Conservation (phyloP, 192 early-diverging fungal genomes). For the Backusella luteola region DNA sequence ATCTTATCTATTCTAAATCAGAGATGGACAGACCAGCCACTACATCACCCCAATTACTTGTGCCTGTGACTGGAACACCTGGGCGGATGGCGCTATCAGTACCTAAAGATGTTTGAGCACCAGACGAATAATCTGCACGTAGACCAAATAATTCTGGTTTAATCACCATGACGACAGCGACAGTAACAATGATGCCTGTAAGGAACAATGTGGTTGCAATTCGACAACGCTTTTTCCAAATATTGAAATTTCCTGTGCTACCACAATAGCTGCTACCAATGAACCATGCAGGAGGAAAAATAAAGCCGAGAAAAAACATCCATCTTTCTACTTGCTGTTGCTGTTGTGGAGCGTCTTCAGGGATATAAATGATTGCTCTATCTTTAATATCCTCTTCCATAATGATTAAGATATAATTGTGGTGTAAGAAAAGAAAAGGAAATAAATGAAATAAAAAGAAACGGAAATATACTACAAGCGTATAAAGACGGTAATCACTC, state of each 20-base stretch:
- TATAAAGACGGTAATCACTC: neutral
- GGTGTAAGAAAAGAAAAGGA: neutral
- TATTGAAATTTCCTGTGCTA: neutral
- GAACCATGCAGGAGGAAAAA: constrained; percentile 28
- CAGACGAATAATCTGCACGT: constrained; percentile 8
- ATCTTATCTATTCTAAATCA: neutral
- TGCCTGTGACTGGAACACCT: constrained; percentile 32
- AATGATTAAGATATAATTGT: neutral
- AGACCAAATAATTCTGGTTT: constrained; percentile 31
- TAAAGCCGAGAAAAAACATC: constrained; percentile 28
- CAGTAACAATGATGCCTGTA: constrained; percentile 18
- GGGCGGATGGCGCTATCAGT: constrained; percentile 25
- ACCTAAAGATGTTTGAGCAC: constrained; percentile 25
- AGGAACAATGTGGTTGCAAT: constrained; percentile 30
- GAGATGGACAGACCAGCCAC: constrained; percentile 17
- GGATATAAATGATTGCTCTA: neutral
- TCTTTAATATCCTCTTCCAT: neutral
- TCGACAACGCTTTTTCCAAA: constrained; percentile 32
- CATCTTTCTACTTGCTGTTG: constrained; percentile 10
- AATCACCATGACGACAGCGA: constrained; percentile 25
- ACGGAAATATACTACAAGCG: neutral
- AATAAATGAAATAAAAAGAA: neutral
- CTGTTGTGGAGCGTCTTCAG: neutral
- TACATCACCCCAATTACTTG: constrained; percentile 22
- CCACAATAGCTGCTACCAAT: constrained; percentile 24